Evolutionary conservation across 1,284 basidiomycete genomes (phyloP), one percentile per base, ranked within the genome.

Genomic region (Puccinia horiana): DNA sequence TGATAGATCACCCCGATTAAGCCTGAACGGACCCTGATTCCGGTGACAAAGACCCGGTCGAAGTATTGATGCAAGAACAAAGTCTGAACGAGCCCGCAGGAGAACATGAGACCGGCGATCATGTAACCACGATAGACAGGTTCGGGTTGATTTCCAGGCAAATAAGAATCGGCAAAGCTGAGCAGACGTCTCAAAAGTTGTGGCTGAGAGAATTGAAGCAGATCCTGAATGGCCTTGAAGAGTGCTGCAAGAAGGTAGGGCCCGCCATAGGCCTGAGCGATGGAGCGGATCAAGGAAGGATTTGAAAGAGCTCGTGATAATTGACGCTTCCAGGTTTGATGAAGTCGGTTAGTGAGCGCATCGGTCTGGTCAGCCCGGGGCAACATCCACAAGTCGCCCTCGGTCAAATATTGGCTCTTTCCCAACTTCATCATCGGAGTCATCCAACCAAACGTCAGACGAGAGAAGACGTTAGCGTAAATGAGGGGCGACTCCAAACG

Each of bases 61-160:
- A 95, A 95, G 87, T 95, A 95, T 89, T 96, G 94, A 85, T 98
- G 94, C 82, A 98, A 88, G 75, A 93, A 88, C n/a, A 93, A 87
- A 0, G 94, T 96, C 85, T 96, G 96, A 0, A 89, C 84, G 32
- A 94, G 89, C 6, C 93, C 92, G 0, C 91, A 90, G 29, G 90
- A 83, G 85, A 96, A 95, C 94, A 97, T 96, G 83, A 91, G 85
- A 14, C 90, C 85, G 0, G 93, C 92, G 83, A 96, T 91, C 6
- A 90, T 88, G 84, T 94, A 94, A 11, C 95, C 94, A 84, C 92
- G 83, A 82, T 84, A 84, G 14, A 85, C 82, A 84, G 83, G 73
- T 76, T 87, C 86, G 2, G 85, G 86, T 47, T 56, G 20, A 11
- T 89, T 88, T 2, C 89, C 87, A 37, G 86, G 88, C 85, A 92